phyloP scores from a whole-genome alignment of 257 asterid species.

The Fraxinus excelsior region DNA sequence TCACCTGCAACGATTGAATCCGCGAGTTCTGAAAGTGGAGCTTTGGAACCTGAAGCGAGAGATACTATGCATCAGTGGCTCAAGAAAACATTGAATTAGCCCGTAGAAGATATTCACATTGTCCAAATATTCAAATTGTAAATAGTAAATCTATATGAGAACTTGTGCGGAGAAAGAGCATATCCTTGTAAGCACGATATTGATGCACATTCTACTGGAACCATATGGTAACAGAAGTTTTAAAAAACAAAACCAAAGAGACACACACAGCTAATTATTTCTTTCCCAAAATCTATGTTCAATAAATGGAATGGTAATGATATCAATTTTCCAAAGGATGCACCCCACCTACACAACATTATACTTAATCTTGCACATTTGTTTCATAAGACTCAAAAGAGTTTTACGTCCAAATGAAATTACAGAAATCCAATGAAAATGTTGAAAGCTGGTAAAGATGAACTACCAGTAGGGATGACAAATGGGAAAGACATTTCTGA shows the following conservation, averaged over 20 bases:
- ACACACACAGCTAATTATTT: not conserved
- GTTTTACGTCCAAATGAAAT: not conserved
- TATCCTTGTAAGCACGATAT: not conserved
- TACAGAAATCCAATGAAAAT: conserved; percentile 2
- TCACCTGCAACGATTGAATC: conserved; percentile 57
- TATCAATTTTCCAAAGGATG: conserved; percentile 1
- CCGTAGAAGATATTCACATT: not conserved
- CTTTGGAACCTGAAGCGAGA: conserved; percentile 66
- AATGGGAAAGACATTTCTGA: not conserved
- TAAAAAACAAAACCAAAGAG: not conserved
- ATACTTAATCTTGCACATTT: not conserved
- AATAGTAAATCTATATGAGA: conserved; percentile 6
- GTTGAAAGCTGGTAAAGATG: conserved; percentile 3
- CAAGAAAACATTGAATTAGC: conserved; percentile 13
- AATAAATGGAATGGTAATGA: not conserved
- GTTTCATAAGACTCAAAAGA: conserved; percentile 11
- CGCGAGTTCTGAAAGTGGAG: conserved; percentile 65
- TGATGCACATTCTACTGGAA: not conserved
- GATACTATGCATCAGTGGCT: conserved; percentile 18
- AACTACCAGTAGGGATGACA: not conserved
- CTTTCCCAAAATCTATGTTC: not conserved
- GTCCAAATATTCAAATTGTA: conserved; percentile 3
- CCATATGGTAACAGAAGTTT: not conserved
- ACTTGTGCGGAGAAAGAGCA: not conserved
- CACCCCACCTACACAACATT: not conserved